phyloP scores from a whole-genome alignment of 140 eudicot genomes.

The Flaveria floridana region DNA sequence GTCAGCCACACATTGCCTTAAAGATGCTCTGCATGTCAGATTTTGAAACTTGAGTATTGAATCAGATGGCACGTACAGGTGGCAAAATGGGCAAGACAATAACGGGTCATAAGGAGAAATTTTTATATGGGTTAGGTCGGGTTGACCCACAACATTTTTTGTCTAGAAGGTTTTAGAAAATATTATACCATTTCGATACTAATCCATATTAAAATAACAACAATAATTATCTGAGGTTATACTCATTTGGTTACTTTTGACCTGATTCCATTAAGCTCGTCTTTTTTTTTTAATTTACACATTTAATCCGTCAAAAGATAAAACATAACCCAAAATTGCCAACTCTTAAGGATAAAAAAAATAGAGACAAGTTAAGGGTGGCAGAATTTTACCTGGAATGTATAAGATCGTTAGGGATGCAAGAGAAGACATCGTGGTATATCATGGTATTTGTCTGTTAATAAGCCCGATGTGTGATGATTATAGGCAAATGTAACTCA shows the following conservation, averaged over 20 bases:
- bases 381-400: conserved; percentile 67
- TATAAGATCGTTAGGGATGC: conserved; percentile 91
- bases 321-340: not conserved
- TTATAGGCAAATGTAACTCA: not conserved
- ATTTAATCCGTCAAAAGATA: not conserved
- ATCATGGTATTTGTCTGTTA: conserved; percentile 91
- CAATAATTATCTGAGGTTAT: not conserved
- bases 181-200: not conserved
- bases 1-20: conserved; percentile 74
- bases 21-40: conserved; percentile 52
- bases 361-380: not conserved
- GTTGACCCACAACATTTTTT: not conserved
- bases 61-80: not conserved
- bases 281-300: not conserved
- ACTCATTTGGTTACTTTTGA: not conserved
- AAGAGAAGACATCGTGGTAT: conserved; percentile 88
- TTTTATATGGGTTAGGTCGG: not conserved
- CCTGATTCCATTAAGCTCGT: not conserved
- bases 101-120: not conserved
- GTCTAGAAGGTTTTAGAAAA: not conserved
- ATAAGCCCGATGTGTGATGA: conserved; percentile 8
- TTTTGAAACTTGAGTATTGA: not conserved
- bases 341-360: not conserved
- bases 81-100: not conserved
- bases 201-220: not conserved